Conservation (phyloP, 495 filamentous ascomycete species). For the Bombardia bombarda region DNA sequence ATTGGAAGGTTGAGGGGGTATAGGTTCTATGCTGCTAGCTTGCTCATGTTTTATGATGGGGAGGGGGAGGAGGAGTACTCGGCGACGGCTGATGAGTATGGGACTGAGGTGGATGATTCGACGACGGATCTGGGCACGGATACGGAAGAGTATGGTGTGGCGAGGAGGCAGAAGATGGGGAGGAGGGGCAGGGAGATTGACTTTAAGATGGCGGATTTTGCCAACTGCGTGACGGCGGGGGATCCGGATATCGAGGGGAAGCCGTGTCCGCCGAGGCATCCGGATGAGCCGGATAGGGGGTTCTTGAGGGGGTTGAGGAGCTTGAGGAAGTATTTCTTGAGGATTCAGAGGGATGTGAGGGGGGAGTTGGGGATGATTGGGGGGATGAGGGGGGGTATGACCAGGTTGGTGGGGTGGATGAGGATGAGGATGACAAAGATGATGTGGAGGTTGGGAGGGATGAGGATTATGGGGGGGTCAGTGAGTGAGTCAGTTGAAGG, state of each 20-base stretch:
- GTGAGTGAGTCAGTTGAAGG: too few species aligned
- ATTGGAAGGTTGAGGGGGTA: conserved; percentile 74
- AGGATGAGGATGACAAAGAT: too few species aligned
- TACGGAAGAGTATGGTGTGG: conserved; percentile 33
- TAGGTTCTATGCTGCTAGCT: conserved; percentile 90
- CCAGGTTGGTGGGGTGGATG: too few species aligned
- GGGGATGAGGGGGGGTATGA: too few species aligned
- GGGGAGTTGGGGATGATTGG: conserved; percentile 47
- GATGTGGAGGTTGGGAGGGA: too few species aligned
- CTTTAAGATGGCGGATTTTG: conserved; percentile 97
- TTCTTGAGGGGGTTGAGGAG: conserved; percentile 81
- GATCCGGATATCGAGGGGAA: conserved; percentile 51
- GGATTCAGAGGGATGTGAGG: conserved; percentile 73
- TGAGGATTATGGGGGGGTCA: too few species aligned
- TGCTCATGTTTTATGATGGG: conserved; percentile 91
- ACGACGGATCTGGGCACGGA: conserved; percentile 43
- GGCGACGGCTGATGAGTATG: conserved; percentile 38
- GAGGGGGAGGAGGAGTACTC: conserved; percentile 45
- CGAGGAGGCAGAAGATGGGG: conserved; percentile 27
- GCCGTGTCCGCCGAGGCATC: conserved; percentile 74
- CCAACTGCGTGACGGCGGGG: conserved; percentile 89
- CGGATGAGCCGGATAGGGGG: conserved; percentile 73
- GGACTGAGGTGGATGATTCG: conserved; percentile 39
- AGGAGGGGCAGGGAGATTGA: conserved; percentile 70
- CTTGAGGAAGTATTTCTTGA: conserved; percentile 76